These are phyloP conservation scores for Trichoderma harzianum DNA, from an alignment of 2,329 filamentous ascomycete species.

Conservation along the genomic window DNA sequence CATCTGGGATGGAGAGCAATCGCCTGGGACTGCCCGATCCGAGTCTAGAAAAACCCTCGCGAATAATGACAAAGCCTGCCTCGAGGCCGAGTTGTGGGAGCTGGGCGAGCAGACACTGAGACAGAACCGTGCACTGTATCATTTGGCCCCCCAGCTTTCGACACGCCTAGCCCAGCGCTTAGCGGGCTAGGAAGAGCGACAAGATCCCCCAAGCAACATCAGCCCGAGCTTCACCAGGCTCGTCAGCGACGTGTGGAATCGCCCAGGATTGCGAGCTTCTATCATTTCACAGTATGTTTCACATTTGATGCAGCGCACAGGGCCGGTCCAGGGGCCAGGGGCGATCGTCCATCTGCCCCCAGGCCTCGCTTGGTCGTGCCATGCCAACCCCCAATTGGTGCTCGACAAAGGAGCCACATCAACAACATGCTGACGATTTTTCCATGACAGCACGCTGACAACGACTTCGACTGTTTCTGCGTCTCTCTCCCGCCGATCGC, in stretches of 20 bases:
- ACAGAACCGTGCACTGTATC: constrained; percentile 18
- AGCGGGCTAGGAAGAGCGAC: constrained; percentile 28
- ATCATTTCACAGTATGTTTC: constrained; percentile 19
- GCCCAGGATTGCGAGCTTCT: constrained; percentile 26
- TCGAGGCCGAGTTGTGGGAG: constrained; percentile 12
- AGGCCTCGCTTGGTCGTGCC: constrained; percentile 21
- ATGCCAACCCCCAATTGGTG: constrained; percentile 23
- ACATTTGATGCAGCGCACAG: constrained; percentile 9
- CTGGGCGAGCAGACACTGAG: background rate
- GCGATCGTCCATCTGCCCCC: background rate
- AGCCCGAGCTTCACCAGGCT: constrained; percentile 27
- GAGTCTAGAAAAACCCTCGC: background rate
- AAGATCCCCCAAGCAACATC: constrained; percentile 28
- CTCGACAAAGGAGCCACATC: constrained; percentile 19
- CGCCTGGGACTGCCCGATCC: background rate
- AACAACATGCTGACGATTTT: constrained; percentile 19
- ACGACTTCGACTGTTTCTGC: background rate
- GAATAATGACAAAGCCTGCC: constrained; percentile 8
- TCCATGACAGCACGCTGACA: constrained; percentile 13
- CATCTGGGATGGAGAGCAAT: constrained; percentile 3
- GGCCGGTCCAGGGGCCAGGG: background rate
- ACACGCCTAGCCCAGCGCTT: constrained; percentile 34
- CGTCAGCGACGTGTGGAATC: constrained; percentile 26
- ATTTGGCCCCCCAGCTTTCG: constrained; percentile 28
- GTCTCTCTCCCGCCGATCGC: constrained; percentile 1